phyloP scores from a whole-genome alignment of 2,329 filamentous ascomycete species.

The Apiospora aurea region DNA sequence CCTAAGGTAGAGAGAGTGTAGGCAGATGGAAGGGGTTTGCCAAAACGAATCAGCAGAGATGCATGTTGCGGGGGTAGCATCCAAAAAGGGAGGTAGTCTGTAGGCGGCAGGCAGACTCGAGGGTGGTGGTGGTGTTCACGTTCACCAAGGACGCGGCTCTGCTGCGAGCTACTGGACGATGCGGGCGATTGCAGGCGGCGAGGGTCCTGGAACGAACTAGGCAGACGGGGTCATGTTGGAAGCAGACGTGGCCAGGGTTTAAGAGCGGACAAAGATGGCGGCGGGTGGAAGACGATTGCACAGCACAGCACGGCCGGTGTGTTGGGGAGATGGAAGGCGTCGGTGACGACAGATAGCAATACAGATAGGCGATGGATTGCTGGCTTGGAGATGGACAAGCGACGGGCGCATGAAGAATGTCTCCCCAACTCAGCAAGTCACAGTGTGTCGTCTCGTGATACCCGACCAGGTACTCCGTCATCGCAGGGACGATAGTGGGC shows the following conservation, averaged over 20 bases:
- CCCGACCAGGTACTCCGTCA: conserved; percentile 17
- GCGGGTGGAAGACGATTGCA: neutral
- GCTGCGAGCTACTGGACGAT: conserved; percentile 22
- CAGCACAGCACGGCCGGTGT: neutral
- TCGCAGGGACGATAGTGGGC: conserved; percentile 17
- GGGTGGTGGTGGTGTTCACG: conserved; percentile 1
- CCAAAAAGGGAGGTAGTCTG: conserved; percentile 1
- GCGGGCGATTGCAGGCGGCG: conserved; percentile 24
- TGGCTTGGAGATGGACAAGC: conserved; percentile 2
- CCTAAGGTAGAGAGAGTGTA: neutral
- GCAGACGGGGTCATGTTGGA: conserved; percentile 28
- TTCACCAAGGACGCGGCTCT: conserved; percentile 27
- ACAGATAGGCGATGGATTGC: neutral
- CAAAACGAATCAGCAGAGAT: neutral
- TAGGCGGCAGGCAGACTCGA: conserved; percentile 1
- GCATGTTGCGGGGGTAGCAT: conserved; percentile 16
- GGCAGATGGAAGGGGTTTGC: neutral
- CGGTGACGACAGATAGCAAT: conserved; percentile 8
- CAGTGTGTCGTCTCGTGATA: conserved; percentile 22
- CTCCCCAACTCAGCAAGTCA: conserved; percentile 6
- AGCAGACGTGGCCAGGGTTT: conserved; percentile 16
- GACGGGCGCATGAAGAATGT: conserved; percentile 19
- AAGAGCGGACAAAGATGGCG: conserved; percentile 1
- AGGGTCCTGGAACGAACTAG: conserved; percentile 25
- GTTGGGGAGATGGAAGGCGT: neutral